Evolutionary conservation across 1,139 yeast genomes (phyloP).

Genomic region (Meyerozyma smithsonii): DNA sequence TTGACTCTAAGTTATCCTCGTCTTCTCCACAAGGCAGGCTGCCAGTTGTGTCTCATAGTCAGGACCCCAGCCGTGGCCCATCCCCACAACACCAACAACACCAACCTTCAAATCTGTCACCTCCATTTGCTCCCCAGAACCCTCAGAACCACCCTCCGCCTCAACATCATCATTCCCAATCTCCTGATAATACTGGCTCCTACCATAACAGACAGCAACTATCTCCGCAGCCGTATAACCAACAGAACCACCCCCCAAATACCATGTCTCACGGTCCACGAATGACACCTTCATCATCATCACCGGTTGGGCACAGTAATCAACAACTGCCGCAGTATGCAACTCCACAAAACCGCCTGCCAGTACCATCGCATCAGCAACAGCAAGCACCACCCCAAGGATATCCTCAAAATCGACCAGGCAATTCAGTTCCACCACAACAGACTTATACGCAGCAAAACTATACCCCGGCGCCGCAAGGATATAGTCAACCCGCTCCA

Average conservation of each 20-base stretch:
- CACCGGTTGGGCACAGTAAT: slow-evolving; percentile 1
- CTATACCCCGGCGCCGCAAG: no score
- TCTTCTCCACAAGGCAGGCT: not conserved
- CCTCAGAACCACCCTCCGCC: slow-evolving; percentile 4
- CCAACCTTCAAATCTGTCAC: slow-evolving; percentile 1
- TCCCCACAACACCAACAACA: slow-evolving; percentile 1
- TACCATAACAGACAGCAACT: not conserved
- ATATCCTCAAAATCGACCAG: slow-evolving; percentile 3
- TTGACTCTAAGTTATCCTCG: not conserved
- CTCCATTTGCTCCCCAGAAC: slow-evolving; percentile 4
- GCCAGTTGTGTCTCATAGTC: not conserved
- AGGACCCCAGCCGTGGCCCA: not conserved
- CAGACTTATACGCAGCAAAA: no score
- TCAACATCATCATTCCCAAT: slow-evolving; percentile 4
- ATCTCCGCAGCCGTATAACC: slow-evolving; percentile 4
- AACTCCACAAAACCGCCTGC: no score
- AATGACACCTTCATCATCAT: slow-evolving; percentile 4
- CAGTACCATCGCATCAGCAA: not conserved
- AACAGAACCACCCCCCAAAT: slow-evolving; percentile 2
- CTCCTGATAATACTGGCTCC: not conserved
- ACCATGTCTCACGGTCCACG: slow-evolving; percentile 1
- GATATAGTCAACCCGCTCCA: no score
- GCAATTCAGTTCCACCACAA: slow-evolving; percentile 7
- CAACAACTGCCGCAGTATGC: no score
- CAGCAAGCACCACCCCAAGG: slow-evolving; percentile 7